Conservation (phyloP, 495 filamentous ascomycete species). For the Hypoxylon perforatum region DNA sequence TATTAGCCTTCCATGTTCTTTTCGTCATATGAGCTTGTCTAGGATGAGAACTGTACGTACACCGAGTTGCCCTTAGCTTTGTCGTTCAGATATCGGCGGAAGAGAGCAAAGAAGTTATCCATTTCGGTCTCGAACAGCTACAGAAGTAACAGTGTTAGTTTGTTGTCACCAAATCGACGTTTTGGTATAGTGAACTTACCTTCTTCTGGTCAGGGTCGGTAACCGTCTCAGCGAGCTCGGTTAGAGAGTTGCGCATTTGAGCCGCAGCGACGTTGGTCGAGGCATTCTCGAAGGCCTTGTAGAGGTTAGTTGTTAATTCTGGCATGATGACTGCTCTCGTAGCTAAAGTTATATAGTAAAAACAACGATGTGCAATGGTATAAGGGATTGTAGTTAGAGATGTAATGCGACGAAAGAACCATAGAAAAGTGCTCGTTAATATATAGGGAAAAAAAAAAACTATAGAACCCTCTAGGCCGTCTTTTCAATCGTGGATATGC, state of each 20-base stretch:
- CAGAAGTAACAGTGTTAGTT: constrained; percentile 15
- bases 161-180: not conserved
- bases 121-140: constrained; percentile 95
- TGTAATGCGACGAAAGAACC: not conserved
- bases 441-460: not conserved
- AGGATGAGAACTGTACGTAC: constrained; percentile 52
- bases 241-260: constrained; percentile 98
- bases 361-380: not conserved
- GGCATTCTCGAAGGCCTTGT: constrained; percentile 97
- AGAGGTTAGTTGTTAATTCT: constrained; percentile 11
- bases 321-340: constrained; percentile 8
- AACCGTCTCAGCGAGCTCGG: constrained; percentile 89
- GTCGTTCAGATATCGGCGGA: constrained; percentile 97
- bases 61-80: constrained; percentile 96
- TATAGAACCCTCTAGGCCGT: not conserved
- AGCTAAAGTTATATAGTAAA: constrained; percentile 3
- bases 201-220: constrained; percentile 85
- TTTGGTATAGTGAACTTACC: constrained; percentile 55
- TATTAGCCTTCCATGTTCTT: constrained; percentile 37
- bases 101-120: constrained; percentile 99
- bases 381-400: not conserved
- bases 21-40: not conserved
- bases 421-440: not conserved
- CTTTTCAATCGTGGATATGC: not conserved
- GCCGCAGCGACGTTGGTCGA: constrained; percentile 97